These are phyloP conservation scores for Pisolithus sp. DNA, from an alignment of 768 basidiomycete species.

Conservation along the genomic window DNA sequence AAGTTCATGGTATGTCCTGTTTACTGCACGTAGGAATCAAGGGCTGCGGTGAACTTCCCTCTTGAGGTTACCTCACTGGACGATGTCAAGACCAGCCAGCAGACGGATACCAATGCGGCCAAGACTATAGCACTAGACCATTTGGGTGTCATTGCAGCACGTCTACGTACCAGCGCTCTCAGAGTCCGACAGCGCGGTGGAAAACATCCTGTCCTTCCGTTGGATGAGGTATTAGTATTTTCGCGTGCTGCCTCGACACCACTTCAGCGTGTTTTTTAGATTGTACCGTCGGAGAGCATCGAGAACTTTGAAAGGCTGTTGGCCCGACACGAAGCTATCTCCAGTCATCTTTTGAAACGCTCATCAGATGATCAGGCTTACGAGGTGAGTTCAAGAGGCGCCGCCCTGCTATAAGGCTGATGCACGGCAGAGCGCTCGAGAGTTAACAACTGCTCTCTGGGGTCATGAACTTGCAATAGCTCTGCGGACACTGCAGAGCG, in stretches of 20 bases:
- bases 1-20: slow-evolving; percentile 68
- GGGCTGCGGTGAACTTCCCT: neutral
- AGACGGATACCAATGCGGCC: slow-evolving; percentile 73
- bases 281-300: slow-evolving; percentile 43
- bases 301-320: slow-evolving; percentile 54
- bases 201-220: slow-evolving; percentile 39
- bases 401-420: neutral
- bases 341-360: slow-evolving; percentile 59
- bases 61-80: slow-evolving; percentile 73
- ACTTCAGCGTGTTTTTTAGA: slow-evolving; percentile 29
- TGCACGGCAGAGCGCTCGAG: slow-evolving; percentile 60
- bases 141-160: slow-evolving; percentile 86
- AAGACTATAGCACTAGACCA: slow-evolving; percentile 91
- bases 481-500: slow-evolving; percentile 50
- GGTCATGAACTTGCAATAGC: slow-evolving; percentile 77
- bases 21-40: neutral
- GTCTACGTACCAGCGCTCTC: slow-evolving; percentile 56
- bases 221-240: slow-evolving; percentile 58
- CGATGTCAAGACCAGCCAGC: slow-evolving; percentile 62
- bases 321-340: slow-evolving; percentile 58
- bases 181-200: slow-evolving; percentile 28
- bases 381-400: slow-evolving; percentile 44
- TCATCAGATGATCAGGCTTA: slow-evolving; percentile 77
- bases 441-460: slow-evolving; percentile 72
- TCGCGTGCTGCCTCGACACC: neutral